These are phyloP conservation scores for Potentilla sterilis DNA, from an alignment of 306 rosid genomes.

Conservation along the genomic window DNA sequence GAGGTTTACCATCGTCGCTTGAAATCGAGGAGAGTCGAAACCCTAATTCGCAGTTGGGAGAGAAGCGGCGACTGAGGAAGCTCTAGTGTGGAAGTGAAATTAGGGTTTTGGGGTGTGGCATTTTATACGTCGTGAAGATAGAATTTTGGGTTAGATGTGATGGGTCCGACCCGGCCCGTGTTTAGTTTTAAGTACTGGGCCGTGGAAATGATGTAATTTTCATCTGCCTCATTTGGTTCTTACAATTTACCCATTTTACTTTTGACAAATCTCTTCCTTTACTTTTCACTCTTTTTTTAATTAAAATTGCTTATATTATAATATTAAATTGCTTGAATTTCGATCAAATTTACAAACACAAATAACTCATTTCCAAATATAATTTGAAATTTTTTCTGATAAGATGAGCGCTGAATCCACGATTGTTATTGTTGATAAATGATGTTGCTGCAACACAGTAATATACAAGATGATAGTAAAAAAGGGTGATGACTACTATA, in stretches of 20 bases:
- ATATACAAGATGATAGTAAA: neutral
- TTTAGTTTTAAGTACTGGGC: neutral
- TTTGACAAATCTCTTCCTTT: too few relatives aligned
- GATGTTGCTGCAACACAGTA: neutral
- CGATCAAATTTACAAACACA: too few relatives aligned
- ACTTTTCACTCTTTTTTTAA: too few relatives aligned
- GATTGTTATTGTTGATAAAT: neutral
- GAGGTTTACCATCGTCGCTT: conserved; percentile 16
- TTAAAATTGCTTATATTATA: too few relatives aligned
- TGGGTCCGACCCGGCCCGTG: neutral
- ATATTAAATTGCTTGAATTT: too few relatives aligned
- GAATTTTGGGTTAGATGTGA: neutral
- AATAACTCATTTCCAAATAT: too few relatives aligned
- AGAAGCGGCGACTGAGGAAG: neutral
- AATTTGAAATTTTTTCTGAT: too few relatives aligned
- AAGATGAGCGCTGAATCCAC: neutral
- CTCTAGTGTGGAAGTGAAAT: neutral
- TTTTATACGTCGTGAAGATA: neutral
- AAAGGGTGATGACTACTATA: neutral
- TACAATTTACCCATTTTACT: too few relatives aligned
- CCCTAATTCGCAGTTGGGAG: neutral
- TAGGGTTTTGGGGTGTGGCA: conserved; percentile 3
- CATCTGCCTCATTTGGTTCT: too few relatives aligned
- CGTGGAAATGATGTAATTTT: too few relatives aligned
- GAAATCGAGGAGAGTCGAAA: neutral